phyloP scores from a whole-genome alignment of 805 yeast species.

The Pichia thaimueangensis region DNA sequence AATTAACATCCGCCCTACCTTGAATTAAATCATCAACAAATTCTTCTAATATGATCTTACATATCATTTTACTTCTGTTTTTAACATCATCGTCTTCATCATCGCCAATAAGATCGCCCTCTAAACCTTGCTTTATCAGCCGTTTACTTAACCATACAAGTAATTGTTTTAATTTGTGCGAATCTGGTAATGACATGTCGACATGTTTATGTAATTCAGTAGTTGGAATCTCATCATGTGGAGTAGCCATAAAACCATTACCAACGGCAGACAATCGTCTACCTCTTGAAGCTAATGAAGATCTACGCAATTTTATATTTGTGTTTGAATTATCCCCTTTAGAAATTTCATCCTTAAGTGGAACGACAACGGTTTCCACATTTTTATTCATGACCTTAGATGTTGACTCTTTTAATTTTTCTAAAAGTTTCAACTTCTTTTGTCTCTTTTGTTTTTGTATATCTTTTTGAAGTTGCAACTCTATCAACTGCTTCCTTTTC shows the following conservation, averaged over 20 bases:
- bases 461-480: constrained; percentile 4
- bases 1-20: constrained; percentile 57
- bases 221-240: constrained; percentile 54
- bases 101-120: constrained; percentile 15
- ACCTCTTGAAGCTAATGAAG: constrained; percentile 56
- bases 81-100: constrained; percentile 5
- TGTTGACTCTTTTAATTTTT: constrained; percentile 8
- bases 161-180: constrained; percentile 65
- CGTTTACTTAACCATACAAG: constrained; percentile 62
- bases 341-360: constrained; percentile 11
- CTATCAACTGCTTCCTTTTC: constrained; percentile 13
- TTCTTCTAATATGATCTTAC: constrained; percentile 50
- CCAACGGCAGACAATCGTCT: constrained; percentile 70
- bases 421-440: not conserved
- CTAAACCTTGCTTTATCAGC: constrained; percentile 24
- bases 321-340: not conserved
- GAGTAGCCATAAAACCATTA: constrained; percentile 61
- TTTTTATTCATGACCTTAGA: not conserved
- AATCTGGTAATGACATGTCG: constrained; percentile 58
- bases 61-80: not conserved
- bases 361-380: constrained; percentile 11
- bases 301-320: constrained; percentile 29
- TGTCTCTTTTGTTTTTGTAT: not conserved
- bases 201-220: constrained; percentile 55
- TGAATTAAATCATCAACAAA: constrained; percentile 50